Evolutionary conservation across 345 rosid species (phyloP).

Genomic region (Bretschneidera sinensis): DNA sequence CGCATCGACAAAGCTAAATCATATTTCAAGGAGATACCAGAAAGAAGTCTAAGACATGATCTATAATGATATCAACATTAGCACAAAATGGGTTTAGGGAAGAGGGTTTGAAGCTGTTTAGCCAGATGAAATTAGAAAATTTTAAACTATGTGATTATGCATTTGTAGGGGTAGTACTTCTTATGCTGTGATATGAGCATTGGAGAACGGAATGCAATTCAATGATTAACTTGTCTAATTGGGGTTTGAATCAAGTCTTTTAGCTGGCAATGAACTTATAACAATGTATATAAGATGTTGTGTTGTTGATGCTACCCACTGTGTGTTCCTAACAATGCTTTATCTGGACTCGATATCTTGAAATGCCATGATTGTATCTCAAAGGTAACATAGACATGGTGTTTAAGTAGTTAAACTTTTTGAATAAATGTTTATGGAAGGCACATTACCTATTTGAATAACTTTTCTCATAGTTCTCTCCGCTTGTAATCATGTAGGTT

Average conservation of each 20-base stretch:
- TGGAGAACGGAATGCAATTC: conserved; percentile 26
- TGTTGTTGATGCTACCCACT: conserved; percentile 25
- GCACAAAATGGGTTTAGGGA: conserved; percentile 30
- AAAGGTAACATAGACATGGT: conserved; percentile 33
- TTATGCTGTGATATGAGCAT: conserved; percentile 24
- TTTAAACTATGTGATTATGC: conserved; percentile 31
- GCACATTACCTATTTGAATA: conserved; percentile 28
- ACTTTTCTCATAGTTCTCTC: conserved; percentile 30
- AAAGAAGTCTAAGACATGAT: conserved; percentile 27
- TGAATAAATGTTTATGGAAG: conserved; percentile 30
- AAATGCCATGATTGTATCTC: conserved; percentile 32
- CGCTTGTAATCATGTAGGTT: conserved; percentile 32
- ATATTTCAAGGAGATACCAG: conserved; percentile 27
- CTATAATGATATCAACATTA: conserved; percentile 32
- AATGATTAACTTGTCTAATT: conserved; percentile 24
- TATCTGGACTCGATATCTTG: conserved; percentile 28
- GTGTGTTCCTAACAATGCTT: conserved; percentile 25
- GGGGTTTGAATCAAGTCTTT: conserved; percentile 29
- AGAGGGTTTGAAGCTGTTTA: conserved; percentile 28
- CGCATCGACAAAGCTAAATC: conserved; percentile 28
- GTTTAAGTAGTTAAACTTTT: conserved; percentile 25
- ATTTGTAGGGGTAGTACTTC: conserved; percentile 23
- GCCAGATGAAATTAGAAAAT: conserved; percentile 30
- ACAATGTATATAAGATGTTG: conserved; percentile 35
- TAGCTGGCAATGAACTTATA: conserved; percentile 27